Evolutionary conservation across 805 yeast genomes (phyloP).

Genomic region (Nakazawaea holstii): DNA sequence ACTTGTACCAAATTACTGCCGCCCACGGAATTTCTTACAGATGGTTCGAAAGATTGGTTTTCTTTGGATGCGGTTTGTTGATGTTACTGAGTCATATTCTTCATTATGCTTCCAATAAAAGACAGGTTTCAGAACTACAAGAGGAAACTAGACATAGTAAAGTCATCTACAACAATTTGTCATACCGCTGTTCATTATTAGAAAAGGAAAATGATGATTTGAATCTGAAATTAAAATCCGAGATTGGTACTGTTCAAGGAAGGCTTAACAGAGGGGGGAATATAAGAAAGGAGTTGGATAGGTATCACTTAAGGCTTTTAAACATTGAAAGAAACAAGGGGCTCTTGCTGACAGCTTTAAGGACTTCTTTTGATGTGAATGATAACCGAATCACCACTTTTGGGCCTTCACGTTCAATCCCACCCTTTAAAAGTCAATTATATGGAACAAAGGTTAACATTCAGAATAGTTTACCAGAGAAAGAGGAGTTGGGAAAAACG

Average conservation of each 20-base stretch:
- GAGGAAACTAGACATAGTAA: neutral
- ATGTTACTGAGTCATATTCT: conserved; percentile 9
- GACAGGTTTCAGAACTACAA: conserved; percentile 1
- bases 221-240: conserved; percentile 8
- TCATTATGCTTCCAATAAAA: conserved; percentile 6
- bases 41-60: conserved; percentile 9
- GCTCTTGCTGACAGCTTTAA: too few relatives aligned
- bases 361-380: too few relatives aligned
- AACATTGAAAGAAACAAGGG: conserved; percentile 5
- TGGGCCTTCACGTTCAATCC: too few relatives aligned
- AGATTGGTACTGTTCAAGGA: conserved; percentile 13
- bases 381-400: too few relatives aligned
- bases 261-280: conserved; percentile 19
- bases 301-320: neutral
- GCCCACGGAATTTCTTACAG: neutral
- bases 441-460: too few relatives aligned
- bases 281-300: conserved; percentile 12
- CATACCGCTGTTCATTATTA: neutral
- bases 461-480: too few relatives aligned
- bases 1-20: conserved; percentile 11
- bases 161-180: neutral
- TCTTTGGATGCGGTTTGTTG: neutral
- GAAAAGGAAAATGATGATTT: conserved; percentile 5
- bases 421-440: too few relatives aligned
- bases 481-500: conserved; percentile 12